Conservation (phyloP, 345 rosid species). For the Rhizophora mangle region DNA sequence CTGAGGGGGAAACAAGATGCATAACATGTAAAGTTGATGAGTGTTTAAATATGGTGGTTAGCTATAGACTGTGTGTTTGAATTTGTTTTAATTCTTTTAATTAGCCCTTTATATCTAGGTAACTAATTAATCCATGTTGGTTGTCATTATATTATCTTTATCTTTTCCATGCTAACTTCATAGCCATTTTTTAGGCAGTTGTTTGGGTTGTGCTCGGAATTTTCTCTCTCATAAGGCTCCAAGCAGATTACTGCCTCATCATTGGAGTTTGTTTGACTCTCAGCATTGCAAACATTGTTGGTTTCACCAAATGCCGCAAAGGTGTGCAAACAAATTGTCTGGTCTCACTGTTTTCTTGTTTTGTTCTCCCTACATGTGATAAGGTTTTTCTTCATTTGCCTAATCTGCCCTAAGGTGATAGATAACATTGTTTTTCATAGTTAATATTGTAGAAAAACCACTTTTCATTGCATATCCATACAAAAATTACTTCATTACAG, state of each 20-base stretch:
- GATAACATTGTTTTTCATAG: too few relatives aligned
- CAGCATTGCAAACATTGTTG: conserved; percentile 67
- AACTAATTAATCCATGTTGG: not conserved
- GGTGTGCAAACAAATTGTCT: conserved; percentile 34
- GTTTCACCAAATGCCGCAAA: conserved; percentile 77
- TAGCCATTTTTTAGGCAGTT: conserved; percentile 41
- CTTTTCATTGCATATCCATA: too few relatives aligned
- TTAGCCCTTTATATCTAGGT: not conserved
- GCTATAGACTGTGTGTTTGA: not conserved
- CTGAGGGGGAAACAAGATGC: not conserved
- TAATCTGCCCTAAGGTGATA: too few relatives aligned
- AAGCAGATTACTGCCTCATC: conserved; percentile 76
- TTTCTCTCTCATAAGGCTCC: conserved; percentile 69
- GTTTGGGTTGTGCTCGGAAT: conserved; percentile 69
- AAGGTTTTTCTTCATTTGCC: too few relatives aligned
- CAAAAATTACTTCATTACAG: too few relatives aligned
- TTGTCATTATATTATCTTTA: not conserved
- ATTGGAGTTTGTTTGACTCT: conserved; percentile 76
- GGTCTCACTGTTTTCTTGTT: not conserved
- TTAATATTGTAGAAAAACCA: too few relatives aligned
- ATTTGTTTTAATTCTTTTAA: not conserved
- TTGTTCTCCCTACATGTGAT: too few relatives aligned
- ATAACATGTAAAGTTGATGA: not conserved
- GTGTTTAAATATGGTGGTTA: not conserved
- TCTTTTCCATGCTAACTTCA: not conserved